Conservation (phyloP, 306 rosid genomes). For the Arachis hypogaea region DNA sequence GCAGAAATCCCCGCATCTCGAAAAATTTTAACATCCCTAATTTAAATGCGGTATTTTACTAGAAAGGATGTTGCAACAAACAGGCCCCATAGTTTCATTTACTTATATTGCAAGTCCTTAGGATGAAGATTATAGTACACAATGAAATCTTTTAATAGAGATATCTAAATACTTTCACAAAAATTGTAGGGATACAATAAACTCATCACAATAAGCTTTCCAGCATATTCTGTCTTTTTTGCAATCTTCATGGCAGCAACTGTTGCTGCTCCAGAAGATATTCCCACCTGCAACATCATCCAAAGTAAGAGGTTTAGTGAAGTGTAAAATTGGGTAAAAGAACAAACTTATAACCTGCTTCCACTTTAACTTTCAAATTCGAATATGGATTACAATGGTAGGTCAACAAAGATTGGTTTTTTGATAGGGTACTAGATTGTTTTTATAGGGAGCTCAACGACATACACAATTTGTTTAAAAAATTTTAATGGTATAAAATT, state of each 20-base stretch:
- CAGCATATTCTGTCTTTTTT: slow-evolving; percentile 67
- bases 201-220: slow-evolving; percentile 82
- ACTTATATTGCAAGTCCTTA: no score
- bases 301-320: slow-evolving; percentile 12
- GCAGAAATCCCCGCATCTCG: no score
- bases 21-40: no score
- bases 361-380: background rate
- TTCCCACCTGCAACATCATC: slow-evolving; percentile 59
- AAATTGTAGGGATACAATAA: slow-evolving; percentile 2
- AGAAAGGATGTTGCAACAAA: background rate
- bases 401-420: no score
- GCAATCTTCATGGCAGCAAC: slow-evolving; percentile 74
- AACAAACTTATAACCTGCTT: background rate
- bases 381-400: no score
- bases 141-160: no score
- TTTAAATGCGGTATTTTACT: no score
- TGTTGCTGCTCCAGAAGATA: slow-evolving; percentile 78
- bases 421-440: no score
- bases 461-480: no score
- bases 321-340: background rate
- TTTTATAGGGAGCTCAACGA: no score
- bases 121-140: no score
- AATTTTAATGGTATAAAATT: no score
- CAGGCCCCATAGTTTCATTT: background rate
- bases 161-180: background rate